Conservation (phyloP, 495 filamentous ascomycete species). For the Cryomyces minteri region DNA sequence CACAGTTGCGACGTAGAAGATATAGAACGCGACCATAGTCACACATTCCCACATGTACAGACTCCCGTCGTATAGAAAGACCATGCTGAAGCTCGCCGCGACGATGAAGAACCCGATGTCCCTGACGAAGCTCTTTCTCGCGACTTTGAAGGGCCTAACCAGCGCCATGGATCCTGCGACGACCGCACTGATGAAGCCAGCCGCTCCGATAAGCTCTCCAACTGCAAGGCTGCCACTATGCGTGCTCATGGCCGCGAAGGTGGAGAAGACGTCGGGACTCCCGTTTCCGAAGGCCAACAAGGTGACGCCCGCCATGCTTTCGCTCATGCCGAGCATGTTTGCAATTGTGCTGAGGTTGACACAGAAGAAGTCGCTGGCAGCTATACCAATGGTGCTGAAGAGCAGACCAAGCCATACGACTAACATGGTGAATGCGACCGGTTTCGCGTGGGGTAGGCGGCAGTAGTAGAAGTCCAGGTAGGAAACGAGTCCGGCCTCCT, state of each 20-base stretch:
- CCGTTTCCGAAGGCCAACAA: conserved; percentile 97
- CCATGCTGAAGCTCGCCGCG: conserved; percentile 73
- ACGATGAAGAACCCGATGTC: conserved; percentile 90
- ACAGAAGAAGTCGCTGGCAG: conserved; percentile 95
- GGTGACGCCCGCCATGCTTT: conserved; percentile 91
- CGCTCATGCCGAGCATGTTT: conserved; percentile 73
- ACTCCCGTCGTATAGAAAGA: conserved; percentile 69
- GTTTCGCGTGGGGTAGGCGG: conserved; percentile 44
- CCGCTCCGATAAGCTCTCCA: conserved; percentile 89
- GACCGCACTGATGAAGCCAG: conserved; percentile 90
- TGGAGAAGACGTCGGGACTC: conserved; percentile 97
- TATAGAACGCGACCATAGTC: conserved; percentile 80
- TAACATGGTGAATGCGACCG: conserved; percentile 59
- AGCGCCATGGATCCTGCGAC: conserved; percentile 98
- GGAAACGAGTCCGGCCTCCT: conserved; percentile 75
- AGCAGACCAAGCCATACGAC: conserved; percentile 73
- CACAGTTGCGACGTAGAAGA: conserved; percentile 79
- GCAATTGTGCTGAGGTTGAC: conserved; percentile 89
- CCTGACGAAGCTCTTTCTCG: conserved; percentile 70
- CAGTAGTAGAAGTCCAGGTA: conserved; percentile 93
- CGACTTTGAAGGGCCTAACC: conserved; percentile 81
- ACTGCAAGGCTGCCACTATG: conserved; percentile 91
- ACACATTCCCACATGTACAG: conserved; percentile 78
- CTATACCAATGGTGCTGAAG: conserved; percentile 96
- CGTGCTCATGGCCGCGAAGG: conserved; percentile 93